A percentile compares a stretch with the other conserved stretches of the same genome.
phyloP scores from a whole-genome alignment of 495 filamentous ascomycete genomes.

The Xylaria flabelliformis region DNA sequence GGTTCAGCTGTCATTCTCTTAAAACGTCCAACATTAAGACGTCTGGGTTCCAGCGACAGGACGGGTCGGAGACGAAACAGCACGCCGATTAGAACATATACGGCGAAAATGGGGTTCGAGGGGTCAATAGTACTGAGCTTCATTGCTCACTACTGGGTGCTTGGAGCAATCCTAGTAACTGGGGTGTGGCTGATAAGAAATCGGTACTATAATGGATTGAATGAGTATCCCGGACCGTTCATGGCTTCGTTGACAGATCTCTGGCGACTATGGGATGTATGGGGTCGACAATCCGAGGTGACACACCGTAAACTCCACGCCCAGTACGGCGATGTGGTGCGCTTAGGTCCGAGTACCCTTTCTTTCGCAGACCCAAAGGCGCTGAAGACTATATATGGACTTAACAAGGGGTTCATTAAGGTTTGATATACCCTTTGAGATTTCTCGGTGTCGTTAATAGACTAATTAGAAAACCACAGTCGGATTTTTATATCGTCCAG shows the following conservation, averaged over 20 bases:
- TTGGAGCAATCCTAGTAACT: conserved; percentile 40
- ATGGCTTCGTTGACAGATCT: conserved; percentile 70
- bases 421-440: conserved; percentile 45
- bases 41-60: background rate
- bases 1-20: background rate
- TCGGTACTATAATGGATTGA: conserved; percentile 64
- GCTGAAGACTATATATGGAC: conserved; percentile 76
- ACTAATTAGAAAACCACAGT: conserved; percentile 54
- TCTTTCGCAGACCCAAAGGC: conserved; percentile 72
- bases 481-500: conserved; percentile 74
- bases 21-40: background rate
- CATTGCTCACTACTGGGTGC: conserved; percentile 58
- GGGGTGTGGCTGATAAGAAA: conserved; percentile 59
- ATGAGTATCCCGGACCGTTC: conserved; percentile 71
- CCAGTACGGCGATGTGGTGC: conserved; percentile 74
- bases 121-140: conserved; percentile 41
- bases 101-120: conserved; percentile 28
- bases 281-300: conserved; percentile 64
- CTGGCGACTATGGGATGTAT: conserved; percentile 74
- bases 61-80: background rate
- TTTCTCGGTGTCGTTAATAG: background rate
- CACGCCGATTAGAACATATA: background rate
- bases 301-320: conserved; percentile 71
- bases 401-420: conserved; percentile 84
- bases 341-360: conserved; percentile 70